phyloP scores from a whole-genome alignment of 306 rosid species.

The Pterocarpus santalinus region DNA sequence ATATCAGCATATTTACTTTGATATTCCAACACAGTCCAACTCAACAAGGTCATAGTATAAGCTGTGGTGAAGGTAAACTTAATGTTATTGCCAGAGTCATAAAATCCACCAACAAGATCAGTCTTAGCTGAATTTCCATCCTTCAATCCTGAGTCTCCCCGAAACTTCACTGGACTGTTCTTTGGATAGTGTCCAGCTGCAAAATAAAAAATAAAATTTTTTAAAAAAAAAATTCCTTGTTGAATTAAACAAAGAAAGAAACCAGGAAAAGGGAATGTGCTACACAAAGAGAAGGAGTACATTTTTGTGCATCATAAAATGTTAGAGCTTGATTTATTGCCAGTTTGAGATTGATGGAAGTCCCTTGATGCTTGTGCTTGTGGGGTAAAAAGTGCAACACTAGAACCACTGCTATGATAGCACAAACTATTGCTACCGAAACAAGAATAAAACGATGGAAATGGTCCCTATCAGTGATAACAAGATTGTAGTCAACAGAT shows the following conservation, averaged over 20 bases:
- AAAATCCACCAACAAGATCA: slow-evolving; percentile 80
- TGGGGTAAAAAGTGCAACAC: slow-evolving; percentile 60
- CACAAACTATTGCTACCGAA: slow-evolving; percentile 40
- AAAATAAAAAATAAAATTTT: not conserved
- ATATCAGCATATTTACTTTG: slow-evolving; percentile 70
- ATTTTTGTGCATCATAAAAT: slow-evolving; percentile 85
- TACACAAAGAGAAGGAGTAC: slow-evolving; percentile 48
- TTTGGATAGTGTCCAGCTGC: slow-evolving; percentile 79
- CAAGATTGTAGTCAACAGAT: slow-evolving; percentile 63
- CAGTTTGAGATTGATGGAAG: slow-evolving; percentile 62
- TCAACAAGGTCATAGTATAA: slow-evolving; percentile 78
- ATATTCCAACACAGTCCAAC: slow-evolving; percentile 87
- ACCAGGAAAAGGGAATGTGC: not conserved
- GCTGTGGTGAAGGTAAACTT: slow-evolving; percentile 89
- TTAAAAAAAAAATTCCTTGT: not conserved
- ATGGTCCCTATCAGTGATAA: slow-evolving; percentile 58
- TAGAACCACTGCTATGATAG: slow-evolving; percentile 52
- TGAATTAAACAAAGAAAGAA: slow-evolving; percentile 26
- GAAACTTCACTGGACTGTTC: slow-evolving; percentile 67
- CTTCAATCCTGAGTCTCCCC: slow-evolving; percentile 75
- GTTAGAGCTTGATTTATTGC: slow-evolving; percentile 79
- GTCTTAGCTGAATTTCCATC: slow-evolving; percentile 60
- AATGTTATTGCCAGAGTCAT: slow-evolving; percentile 88
- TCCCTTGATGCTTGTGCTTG: slow-evolving; percentile 49
- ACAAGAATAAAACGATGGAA: slow-evolving; percentile 59